Evolutionary conservation across 139 green algal species (phyloP).

Genomic region (Volvox africanus): DNA sequence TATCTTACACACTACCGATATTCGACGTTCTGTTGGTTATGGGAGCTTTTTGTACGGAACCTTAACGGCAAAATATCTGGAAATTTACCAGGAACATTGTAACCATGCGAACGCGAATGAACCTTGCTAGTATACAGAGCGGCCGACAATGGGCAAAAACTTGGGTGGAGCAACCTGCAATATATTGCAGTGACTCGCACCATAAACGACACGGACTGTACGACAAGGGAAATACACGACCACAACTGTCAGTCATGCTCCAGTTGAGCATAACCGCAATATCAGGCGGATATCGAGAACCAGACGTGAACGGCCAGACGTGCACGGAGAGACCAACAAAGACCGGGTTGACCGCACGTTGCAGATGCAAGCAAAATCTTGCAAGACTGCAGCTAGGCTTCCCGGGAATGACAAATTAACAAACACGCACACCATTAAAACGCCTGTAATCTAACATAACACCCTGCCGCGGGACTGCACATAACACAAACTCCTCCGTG

Average conservation of each 20-base stretch:
- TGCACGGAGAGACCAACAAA: neutral
- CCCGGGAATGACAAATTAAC: neutral
- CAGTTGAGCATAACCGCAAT: neutral
- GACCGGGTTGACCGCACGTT: neutral
- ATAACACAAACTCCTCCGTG: neutral
- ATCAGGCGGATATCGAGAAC: neutral
- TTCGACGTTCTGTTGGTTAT: too few species aligned
- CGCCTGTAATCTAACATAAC: neutral
- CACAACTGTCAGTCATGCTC: neutral
- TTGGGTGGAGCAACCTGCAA: neutral
- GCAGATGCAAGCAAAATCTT: neutral
- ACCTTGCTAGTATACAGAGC: neutral
- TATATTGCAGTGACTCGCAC: neutral
- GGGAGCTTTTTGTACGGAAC: too few species aligned
- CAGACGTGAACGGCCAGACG: neutral
- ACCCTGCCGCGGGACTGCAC: constrained; percentile 20
- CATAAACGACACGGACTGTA: neutral
- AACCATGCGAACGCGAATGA: neutral
- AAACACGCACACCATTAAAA: neutral
- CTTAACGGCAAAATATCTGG: neutral
- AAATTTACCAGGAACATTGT: neutral
- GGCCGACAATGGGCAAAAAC: neutral
- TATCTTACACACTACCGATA: too few species aligned
- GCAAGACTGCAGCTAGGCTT: neutral
- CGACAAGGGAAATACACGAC: neutral